phyloP scores from a whole-genome alignment of 305 asterid genomes.

The Stenogyne calaminthoides region DNA sequence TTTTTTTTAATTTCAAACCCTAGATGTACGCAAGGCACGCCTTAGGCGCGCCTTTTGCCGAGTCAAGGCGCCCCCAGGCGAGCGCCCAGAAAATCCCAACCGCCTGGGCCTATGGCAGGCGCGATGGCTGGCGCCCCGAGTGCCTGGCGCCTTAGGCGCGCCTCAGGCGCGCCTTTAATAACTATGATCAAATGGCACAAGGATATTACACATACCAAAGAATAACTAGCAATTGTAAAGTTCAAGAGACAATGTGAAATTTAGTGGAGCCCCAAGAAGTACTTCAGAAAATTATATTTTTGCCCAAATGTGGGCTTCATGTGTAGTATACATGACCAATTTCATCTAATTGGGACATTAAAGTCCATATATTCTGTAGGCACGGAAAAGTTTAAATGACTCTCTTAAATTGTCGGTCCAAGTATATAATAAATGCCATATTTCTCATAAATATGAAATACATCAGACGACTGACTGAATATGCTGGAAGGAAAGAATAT shows the following conservation, averaged over 20 bases:
- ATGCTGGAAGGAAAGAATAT: neutral
- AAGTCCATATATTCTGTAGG: neutral
- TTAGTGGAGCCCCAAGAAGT: neutral
- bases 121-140: too few relatives aligned
- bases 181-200: slow-evolving; percentile 8
- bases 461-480: neutral
- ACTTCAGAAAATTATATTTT: neutral
- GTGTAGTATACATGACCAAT: neutral
- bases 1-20: too few relatives aligned
- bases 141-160: too few relatives aligned
- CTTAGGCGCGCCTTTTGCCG: too few relatives aligned
- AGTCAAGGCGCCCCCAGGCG: too few relatives aligned
- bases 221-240: neutral
- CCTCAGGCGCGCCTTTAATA: too few relatives aligned
- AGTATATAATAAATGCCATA: neutral
- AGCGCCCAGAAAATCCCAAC: too few relatives aligned
- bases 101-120: too few relatives aligned
- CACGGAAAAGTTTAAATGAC: neutral
- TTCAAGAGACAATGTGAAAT: slow-evolving; percentile 10
- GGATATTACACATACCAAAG: neutral
- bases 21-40: too few relatives aligned
- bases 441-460: neutral
- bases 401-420: neutral
- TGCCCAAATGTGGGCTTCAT: neutral
- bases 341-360: neutral